Evolutionary conservation across 2,329 filamentous ascomycete species (phyloP).

Genomic region (Penicillium sp.): DNA sequence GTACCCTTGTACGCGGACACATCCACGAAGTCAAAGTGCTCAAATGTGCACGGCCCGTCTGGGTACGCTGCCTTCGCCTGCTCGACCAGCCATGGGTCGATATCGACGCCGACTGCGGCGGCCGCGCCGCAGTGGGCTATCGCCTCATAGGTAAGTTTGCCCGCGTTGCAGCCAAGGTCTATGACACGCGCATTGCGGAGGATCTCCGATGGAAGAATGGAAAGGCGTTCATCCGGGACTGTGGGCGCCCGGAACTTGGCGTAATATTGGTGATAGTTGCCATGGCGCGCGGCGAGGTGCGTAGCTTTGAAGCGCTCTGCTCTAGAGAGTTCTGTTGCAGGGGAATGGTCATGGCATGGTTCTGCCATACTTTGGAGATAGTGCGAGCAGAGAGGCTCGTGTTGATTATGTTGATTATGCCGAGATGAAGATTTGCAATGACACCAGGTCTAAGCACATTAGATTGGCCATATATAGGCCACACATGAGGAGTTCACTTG

Average conservation of each 20-base stretch:
- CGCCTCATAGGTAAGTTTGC: slow-evolving; percentile 23
- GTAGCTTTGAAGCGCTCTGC: slow-evolving; percentile 27
- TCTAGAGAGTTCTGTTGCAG: slow-evolving; percentile 20
- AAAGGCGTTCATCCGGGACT: slow-evolving; percentile 23
- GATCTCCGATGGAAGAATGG: slow-evolving; percentile 22
- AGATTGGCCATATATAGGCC: slow-evolving; percentile 5
- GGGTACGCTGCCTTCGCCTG: slow-evolving; percentile 23
- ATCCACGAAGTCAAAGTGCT: slow-evolving; percentile 24
- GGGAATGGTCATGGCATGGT: slow-evolving; percentile 7
- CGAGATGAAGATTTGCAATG: slow-evolving; percentile 4
- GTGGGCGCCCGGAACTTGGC: slow-evolving; percentile 22
- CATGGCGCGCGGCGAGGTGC: slow-evolving; percentile 24
- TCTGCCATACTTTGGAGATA: slow-evolving; percentile 18
- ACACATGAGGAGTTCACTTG: slow-evolving; percentile 5
- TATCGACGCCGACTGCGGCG: slow-evolving; percentile 22
- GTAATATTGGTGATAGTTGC: slow-evolving; percentile 26
- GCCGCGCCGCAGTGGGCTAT: slow-evolving; percentile 21
- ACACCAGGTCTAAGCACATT: slow-evolving; percentile 9
- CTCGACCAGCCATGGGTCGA: slow-evolving; percentile 23
- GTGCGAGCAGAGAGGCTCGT: slow-evolving; percentile 5
- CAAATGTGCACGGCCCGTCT: slow-evolving; percentile 24
- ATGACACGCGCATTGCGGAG: slow-evolving; percentile 22
- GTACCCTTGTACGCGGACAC: slow-evolving; percentile 21
- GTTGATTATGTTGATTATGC: slow-evolving; percentile 8
- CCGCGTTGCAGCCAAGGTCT: slow-evolving; percentile 25